Percentiles rank a stretch among this genome's conserved stretches.
These are phyloP conservation scores for Prunus padus DNA, from an alignment of 306 rosid species.

Conservation along the genomic window DNA sequence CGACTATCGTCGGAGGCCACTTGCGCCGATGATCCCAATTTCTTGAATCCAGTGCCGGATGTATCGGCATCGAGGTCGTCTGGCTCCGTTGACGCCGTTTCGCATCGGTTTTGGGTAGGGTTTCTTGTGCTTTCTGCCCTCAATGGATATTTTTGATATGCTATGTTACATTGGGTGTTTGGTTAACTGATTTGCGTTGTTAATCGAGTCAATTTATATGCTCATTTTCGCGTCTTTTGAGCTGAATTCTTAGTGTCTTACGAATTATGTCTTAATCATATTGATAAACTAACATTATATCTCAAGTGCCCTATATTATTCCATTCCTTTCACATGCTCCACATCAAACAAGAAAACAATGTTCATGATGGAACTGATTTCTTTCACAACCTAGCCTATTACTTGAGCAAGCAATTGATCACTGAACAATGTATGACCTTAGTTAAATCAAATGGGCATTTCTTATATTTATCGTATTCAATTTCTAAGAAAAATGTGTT, in stretches of 20 bases:
- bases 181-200: background rate
- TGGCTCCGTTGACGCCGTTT: slow-evolving; percentile 54
- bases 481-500: background rate
- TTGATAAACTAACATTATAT: background rate
- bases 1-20: slow-evolving; percentile 85
- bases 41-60: slow-evolving; percentile 70
- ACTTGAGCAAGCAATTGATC: background rate
- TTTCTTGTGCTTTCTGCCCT: slow-evolving; percentile 3
- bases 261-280: background rate
- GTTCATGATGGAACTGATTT: background rate
- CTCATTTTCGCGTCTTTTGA: background rate
- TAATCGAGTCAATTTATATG: background rate
- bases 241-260: background rate
- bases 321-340: background rate
- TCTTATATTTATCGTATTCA: background rate
- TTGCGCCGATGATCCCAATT: slow-evolving; percentile 90
- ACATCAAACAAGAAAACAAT: slow-evolving; percentile 1
- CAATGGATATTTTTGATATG: background rate
- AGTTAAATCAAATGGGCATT: background rate
- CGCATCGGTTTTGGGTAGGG: slow-evolving; percentile 94
- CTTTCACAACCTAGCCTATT: background rate
- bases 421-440: background rate
- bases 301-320: background rate
- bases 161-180: background rate
- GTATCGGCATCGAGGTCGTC: slow-evolving; percentile 45